Evolutionary conservation across 2,329 filamentous ascomycete species (phyloP), one percentile per base, ranked within the genome.

Genomic region (Myriosclerotinia scirpicola): DNA sequence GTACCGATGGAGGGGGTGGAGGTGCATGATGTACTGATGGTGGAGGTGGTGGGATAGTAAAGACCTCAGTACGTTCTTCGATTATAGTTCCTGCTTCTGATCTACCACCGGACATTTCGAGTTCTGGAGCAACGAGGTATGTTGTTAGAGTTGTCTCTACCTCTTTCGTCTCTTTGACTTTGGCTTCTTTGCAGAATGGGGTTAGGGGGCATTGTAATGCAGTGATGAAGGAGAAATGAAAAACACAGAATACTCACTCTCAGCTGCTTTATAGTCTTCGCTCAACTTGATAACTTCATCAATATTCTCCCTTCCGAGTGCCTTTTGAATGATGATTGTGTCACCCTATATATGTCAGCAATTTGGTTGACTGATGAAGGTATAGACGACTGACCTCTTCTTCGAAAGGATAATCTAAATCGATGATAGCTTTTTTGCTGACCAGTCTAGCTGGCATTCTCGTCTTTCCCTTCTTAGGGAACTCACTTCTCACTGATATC

Each of bases 231-330:
- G 22, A 52, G 60, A 14, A 56, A 66, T 48, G 63, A 42, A 52
- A 56, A 48, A 69, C 22, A 36, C n/a, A 44, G 46, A 53, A 40
- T 14, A 74, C 81, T 74, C 73, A 85, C 84, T 81, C 75, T 85
- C 74, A 38, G 55, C 59, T 40, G 50, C 84, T 75, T 84, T 88
- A 78, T 92, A 93, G 42, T 90, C 87, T 74, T 93, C 90, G 77
- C 92, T 96, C 60, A 93, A 82, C 73, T 87, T 89, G 73, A 97
- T 90, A 54, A 97, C 83, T 74, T 96, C 90, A 72, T 97, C 93
- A 70, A 97, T 97, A 73, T 97, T 92, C 22, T 94, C 87, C 73
- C 96, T 93, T 20, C 92, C 91, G 6, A 98, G 83, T 12, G 94
- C 93, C 75, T 91, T 90, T 72, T 90, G 87, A 44, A 98, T 87